These are phyloP conservation scores for Capsicum pubescens DNA, from an alignment of 257 asterid genomes.

Conservation along the genomic window DNA sequence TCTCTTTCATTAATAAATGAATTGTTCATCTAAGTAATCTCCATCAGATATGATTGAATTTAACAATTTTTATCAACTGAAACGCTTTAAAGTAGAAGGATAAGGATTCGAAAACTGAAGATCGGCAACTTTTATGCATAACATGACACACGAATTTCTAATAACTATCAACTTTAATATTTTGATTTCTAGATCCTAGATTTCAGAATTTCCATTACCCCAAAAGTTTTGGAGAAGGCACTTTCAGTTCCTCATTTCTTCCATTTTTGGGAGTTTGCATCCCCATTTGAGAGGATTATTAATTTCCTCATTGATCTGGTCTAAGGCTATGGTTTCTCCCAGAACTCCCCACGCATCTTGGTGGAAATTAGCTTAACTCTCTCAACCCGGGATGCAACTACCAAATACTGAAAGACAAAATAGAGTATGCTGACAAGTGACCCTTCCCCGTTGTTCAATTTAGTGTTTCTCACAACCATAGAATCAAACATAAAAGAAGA, in stretches of 20 bases:
- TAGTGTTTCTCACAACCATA: not conserved
- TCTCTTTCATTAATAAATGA: not conserved
- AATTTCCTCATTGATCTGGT: not conserved
- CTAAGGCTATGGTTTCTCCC: constrained; percentile 19
- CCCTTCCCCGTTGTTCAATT: not conserved
- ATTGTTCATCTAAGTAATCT: not conserved
- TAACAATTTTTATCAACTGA: not conserved
- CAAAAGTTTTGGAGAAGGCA: not conserved
- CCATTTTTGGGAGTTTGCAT: not conserved
- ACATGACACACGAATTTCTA: not conserved
- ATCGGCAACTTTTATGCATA: not conserved
- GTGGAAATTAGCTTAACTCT: not conserved
- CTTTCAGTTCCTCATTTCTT: not conserved
- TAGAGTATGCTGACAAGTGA: not conserved
- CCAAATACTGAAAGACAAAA: not conserved
- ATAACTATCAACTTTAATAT: not conserved
- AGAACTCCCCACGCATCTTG: constrained; percentile 4
- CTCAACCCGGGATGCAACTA: not conserved
- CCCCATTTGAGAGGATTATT: not conserved
- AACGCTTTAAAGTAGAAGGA: not conserved
- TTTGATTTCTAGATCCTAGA: not conserved
- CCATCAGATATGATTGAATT: not conserved
- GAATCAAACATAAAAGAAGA: not conserved
- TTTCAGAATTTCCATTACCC: not conserved
- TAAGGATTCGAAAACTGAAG: not conserved